Conservation (phyloP, 2,329 filamentous ascomycete genomes). For the Dryadomyces quercivorus region DNA sequence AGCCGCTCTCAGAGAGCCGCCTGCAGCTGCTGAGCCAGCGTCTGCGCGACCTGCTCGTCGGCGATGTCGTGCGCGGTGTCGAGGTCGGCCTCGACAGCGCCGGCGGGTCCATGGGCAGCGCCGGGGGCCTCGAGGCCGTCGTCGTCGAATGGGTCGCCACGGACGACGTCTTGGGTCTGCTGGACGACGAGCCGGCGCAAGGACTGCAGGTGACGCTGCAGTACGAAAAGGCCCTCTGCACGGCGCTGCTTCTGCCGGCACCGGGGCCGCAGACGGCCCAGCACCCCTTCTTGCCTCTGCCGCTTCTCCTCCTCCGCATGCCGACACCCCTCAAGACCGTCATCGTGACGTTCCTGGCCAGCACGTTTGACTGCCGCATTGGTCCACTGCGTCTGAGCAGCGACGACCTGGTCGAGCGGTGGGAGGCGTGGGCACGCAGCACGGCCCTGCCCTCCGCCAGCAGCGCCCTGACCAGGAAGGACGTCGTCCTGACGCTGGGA, state of each 20-base stretch:
- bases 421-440: slow-evolving; percentile 38
- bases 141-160: slow-evolving; percentile 32
- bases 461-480: slow-evolving; percentile 18
- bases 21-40: slow-evolving; percentile 32
- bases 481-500: slow-evolving; percentile 37
- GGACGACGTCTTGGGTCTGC: slow-evolving; percentile 15
- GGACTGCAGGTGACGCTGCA: slow-evolving; percentile 33
- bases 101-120: slow-evolving; percentile 21
- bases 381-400: slow-evolving; percentile 37
- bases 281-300: slow-evolving; percentile 31
- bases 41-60: slow-evolving; percentile 41
- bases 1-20: slow-evolving; percentile 23
- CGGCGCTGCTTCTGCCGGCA: slow-evolving; percentile 36
- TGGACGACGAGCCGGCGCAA: slow-evolving; percentile 9
- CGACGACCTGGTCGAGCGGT: slow-evolving; percentile 32
- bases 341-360: slow-evolving; percentile 37
- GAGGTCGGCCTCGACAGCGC: slow-evolving; percentile 33
- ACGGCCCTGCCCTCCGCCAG: slow-evolving; percentile 21
- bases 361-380: slow-evolving; percentile 44
- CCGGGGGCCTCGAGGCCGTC: slow-evolving; percentile 33
- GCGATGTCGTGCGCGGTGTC: slow-evolving; percentile 47
- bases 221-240: slow-evolving; percentile 40
- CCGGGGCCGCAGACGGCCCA: slow-evolving; percentile 7
- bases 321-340: slow-evolving; percentile 37
- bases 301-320: slow-evolving; percentile 43